Evolutionary conservation across 495 filamentous ascomycete genomes (phyloP), one percentile per base, ranked within the genome.

Genomic region (Jackrogersella multiformis): DNA sequence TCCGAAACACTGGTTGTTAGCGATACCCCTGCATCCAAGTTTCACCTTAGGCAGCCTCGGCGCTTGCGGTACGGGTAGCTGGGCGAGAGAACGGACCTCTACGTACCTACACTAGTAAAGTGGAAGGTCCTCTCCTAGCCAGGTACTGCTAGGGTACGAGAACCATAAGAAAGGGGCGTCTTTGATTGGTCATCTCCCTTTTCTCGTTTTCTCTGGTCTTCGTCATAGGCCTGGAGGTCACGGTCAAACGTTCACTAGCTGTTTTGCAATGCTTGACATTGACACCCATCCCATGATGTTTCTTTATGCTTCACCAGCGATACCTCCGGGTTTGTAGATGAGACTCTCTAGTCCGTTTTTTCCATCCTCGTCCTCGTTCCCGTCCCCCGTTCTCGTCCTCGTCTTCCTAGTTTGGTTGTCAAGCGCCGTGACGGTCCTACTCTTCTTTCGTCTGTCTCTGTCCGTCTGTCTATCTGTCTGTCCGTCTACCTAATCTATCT

Each of bases 181-280:
- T 60, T 32, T 64, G 41, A 69, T 69, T 69, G 66, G 66, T 20
- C 16, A n/a, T 21, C 23, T 35, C 30, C n/a, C 18, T 28, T 41
- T 48, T 52, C 10, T 55, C 18, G 24, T 16, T 38, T 53, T 32
- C 34, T 30, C 26, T 4, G 26, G 4, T 30, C 7, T 30, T 30
- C 38, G 35, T 23, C 46, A 23, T 44, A 46, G 49, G n/a, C n/a
- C n/a, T n/a, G n/a, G n/a, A n/a, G n/a, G n/a, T n/a, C n/a, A n/a
- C n/a, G n/a, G n/a, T n/a, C n/a, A n/a, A n/a, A n/a, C n/a, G n/a
- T 12, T 32, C 39, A 34, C 41, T 69, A 64, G 66, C 30, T 57
- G 67, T 70, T 70, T 70, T 65, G 56, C 28, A n/a, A 70, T 69
- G 39, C 56, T 56, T 70, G 56, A 42, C 56, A 36, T 56, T 16